Evolutionary conservation across 257 asterid species (phyloP), one percentile per base, ranked within the genome.

Genomic region (Forsythia suspensa): DNA sequence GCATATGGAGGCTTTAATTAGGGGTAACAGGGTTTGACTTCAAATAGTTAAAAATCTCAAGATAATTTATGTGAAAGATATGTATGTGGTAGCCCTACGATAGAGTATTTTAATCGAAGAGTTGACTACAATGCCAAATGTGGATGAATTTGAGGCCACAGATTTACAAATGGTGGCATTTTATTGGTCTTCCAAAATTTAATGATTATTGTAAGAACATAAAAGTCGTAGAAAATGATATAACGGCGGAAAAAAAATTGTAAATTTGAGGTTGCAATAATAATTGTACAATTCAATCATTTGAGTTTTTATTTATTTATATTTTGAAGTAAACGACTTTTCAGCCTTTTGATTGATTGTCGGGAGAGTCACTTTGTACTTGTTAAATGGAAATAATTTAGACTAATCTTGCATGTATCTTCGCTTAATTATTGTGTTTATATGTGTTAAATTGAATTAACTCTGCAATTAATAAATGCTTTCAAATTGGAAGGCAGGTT

Each of bases 21-120:
- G 38, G 57, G 69, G 81, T 73, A 80, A 43, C 55, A n/a, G 70
- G 72, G 63, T 78, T 78, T 85, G 87, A 82, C 88, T 34, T 71
- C 63, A 18, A 24, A 13, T 20, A 51, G 66, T 6, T 29, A 15
- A 42, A 18, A 55, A 21, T 59, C 51, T 29, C 8, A 43, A 12
- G 51, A 43, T 43, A 43, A 43, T 12, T 6, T 4, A 43, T 43
- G 59, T 51, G 59, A 51, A 51, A 51, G 59, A 12, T 51, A 51
- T 51, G 3, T 51, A 11, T 51, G 59, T 51, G 59, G 59, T 51
- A 7, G 59, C 18, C n/a, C 18, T 51, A 2, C 10, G 51, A 6
- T 41, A 1, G 34, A 29, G 10, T 43, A 8, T 43, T 43, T 43
- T 5, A 43, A 43, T 43, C 59, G 2, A 51, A 29, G 3, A 63